Evolutionary conservation across 805 yeast species (phyloP).

Genomic region (Brettanomyces naardenensis): DNA sequence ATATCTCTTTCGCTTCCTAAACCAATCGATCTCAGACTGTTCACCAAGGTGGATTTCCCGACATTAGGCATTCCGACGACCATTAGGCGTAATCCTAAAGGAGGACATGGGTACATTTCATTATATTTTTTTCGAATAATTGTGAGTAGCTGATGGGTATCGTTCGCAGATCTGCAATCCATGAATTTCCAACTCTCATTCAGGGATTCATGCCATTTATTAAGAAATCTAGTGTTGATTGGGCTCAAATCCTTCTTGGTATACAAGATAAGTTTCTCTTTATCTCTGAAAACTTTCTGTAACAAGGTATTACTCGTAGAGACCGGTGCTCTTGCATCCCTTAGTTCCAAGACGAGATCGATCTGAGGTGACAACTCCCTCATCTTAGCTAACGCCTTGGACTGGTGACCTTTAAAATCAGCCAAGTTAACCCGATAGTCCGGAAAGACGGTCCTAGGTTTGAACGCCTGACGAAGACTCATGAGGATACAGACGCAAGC

Average conservation of each 20-base stretch:
- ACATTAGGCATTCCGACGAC: slow-evolving; percentile 95
- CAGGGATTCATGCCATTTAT: slow-evolving; percentile 36
- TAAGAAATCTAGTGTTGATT: slow-evolving; percentile 31
- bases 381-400: slow-evolving; percentile 63
- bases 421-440: slow-evolving; percentile 59
- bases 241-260: slow-evolving; percentile 65
- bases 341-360: slow-evolving; percentile 72
- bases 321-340: slow-evolving; percentile 88
- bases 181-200: slow-evolving; percentile 39
- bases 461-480: slow-evolving; percentile 31
- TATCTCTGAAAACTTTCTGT: slow-evolving; percentile 52
- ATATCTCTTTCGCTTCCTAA: slow-evolving; percentile 3
- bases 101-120: slow-evolving; percentile 60
- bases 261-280: slow-evolving; percentile 58
- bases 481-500: too few species aligned
- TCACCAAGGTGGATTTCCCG: slow-evolving; percentile 88
- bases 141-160: slow-evolving; percentile 43
- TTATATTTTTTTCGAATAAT: slow-evolving; percentile 37
- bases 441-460: slow-evolving; percentile 71
- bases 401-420: slow-evolving; percentile 88
- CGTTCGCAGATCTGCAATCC: slow-evolving; percentile 46
- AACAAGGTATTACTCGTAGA: slow-evolving; percentile 76
- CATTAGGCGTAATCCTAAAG: slow-evolving; percentile 70
- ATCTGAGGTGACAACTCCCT: slow-evolving; percentile 67
- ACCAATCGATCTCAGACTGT: slow-evolving; percentile 47